phyloP scores from a whole-genome alignment of 768 basidiomycete species.

The Mycena rosella region DNA sequence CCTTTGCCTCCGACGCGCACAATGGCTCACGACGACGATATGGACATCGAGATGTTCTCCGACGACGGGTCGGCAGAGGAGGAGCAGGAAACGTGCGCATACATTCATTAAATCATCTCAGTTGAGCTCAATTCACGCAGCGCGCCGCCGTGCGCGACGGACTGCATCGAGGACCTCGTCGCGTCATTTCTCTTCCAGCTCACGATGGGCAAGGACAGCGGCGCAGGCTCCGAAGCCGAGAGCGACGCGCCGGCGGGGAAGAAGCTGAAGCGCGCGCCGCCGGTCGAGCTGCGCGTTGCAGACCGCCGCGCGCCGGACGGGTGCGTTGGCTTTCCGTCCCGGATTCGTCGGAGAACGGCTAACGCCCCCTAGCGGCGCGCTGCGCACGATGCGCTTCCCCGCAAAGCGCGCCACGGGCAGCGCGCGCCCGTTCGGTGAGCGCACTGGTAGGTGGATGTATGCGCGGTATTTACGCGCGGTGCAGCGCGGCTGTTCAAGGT shows the following conservation, averaged over 20 bases:
- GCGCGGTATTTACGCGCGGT: background rate
- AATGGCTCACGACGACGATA: background rate
- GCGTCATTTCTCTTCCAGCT: slow-evolving; percentile 34
- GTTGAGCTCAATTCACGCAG: background rate
- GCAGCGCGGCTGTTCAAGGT: background rate
- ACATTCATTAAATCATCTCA: too few species aligned
- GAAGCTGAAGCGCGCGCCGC: slow-evolving; percentile 6
- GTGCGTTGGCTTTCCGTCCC: background rate
- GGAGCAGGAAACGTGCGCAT: background rate
- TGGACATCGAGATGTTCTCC: slow-evolving; percentile 4
- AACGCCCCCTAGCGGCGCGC: slow-evolving; percentile 6
- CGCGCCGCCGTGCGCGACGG: slow-evolving; percentile 16
- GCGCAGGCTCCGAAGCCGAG: slow-evolving; percentile 2
- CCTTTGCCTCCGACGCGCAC: too few species aligned
- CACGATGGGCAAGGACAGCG: background rate
- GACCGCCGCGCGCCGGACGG: slow-evolving; percentile 20
- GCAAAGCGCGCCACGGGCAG: slow-evolving; percentile 50
- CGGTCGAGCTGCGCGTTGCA: slow-evolving; percentile 27
- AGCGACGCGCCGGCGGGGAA: background rate
- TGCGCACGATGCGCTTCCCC: slow-evolving; percentile 49
- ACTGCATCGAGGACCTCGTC: slow-evolving; percentile 35
- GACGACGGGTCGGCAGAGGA: background rate
- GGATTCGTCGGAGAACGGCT: background rate
- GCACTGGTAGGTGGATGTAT: background rate
- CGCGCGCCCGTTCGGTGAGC: slow-evolving; percentile 56